These are phyloP conservation scores for Ophiocordyceps robertsii DNA, from an alignment of 2,329 filamentous ascomycete species.

Conservation along the genomic window DNA sequence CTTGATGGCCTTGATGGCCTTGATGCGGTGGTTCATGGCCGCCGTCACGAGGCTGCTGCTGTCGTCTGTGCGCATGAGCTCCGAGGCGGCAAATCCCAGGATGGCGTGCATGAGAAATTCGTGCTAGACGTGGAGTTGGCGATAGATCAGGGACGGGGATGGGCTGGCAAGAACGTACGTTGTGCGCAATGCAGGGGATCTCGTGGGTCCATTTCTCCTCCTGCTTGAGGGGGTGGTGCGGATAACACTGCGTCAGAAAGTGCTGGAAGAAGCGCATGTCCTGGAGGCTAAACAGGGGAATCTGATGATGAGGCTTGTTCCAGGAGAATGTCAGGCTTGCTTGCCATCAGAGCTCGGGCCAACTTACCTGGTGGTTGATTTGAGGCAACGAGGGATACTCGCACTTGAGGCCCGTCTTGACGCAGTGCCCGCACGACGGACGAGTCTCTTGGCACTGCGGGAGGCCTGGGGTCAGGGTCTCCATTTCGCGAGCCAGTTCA, in stretches of 20 bases:
- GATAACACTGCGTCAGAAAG: constrained; percentile 47
- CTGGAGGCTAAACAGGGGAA: constrained; percentile 44
- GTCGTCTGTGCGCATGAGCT: constrained; percentile 35
- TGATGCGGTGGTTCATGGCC: constrained; percentile 51
- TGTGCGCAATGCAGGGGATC: constrained; percentile 53
- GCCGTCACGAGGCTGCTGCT: constrained; percentile 38
- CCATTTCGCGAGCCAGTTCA: background rate
- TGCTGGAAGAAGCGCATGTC: constrained; percentile 61
- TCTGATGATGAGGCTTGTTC: constrained; percentile 37
- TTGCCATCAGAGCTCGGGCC: background rate
- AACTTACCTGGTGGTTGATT: constrained; percentile 34
- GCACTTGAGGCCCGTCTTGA: constrained; percentile 47
- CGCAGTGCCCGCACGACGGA: constrained; percentile 49
- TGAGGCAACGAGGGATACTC: constrained; percentile 42
- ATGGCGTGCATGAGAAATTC: constrained; percentile 61
- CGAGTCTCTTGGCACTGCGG: constrained; percentile 50
- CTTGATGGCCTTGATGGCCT: constrained; percentile 51
- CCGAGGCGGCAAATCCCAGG: constrained; percentile 52
- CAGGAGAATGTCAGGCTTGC: background rate
- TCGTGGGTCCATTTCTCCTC: constrained; percentile 54
- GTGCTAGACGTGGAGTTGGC: constrained; percentile 24
- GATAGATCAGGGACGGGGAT: background rate
- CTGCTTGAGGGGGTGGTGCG: constrained; percentile 50
- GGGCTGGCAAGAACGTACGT: constrained; percentile 26
- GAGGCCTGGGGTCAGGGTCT: background rate